phyloP scores from a whole-genome alignment of 108 stramenopile species.

The Nitzschia sp. region DNA sequence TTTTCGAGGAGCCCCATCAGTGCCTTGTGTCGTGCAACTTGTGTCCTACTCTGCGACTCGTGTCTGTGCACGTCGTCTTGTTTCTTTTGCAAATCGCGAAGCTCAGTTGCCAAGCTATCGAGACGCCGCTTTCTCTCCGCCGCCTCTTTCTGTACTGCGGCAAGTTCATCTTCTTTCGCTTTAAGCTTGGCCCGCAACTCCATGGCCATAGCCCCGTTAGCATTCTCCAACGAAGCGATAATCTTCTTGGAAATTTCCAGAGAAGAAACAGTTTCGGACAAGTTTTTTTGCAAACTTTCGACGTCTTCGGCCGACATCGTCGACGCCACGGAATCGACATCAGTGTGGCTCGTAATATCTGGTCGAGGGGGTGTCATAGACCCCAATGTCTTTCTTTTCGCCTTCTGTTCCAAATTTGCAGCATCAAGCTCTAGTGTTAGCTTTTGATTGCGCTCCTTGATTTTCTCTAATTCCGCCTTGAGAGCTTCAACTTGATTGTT shows the following conservation, averaged over 20 bases:
- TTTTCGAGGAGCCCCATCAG: constrained; percentile 34
- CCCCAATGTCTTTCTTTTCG: not conserved
- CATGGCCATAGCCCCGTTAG: constrained; percentile 46
- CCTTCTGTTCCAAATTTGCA: constrained; percentile 8
- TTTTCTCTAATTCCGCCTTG: constrained; percentile 13
- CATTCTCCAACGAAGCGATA: constrained; percentile 57
- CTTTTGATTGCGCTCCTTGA: constrained; percentile 20
- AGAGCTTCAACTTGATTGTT: constrained; percentile 6
- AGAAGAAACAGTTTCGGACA: constrained; percentile 39
- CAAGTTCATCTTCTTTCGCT: constrained; percentile 47
- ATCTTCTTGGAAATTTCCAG: constrained; percentile 65
- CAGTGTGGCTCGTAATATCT: not conserved
- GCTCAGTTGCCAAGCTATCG: constrained; percentile 50
- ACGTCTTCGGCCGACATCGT: constrained; percentile 25
- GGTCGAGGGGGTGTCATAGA: constrained; percentile 16
- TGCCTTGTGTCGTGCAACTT: constrained; percentile 25
- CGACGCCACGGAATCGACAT: constrained; percentile 12
- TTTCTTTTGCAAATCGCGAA: constrained; percentile 46
- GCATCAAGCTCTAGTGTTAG: constrained; percentile 16
- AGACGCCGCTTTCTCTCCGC: constrained; percentile 35
- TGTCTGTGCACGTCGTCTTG: constrained; percentile 22
- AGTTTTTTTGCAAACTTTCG: constrained; percentile 28
- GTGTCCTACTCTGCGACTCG: constrained; percentile 17
- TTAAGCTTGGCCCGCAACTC: constrained; percentile 52
- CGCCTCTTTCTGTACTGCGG: constrained; percentile 25